These are phyloP conservation scores for Erodium chrysanthum DNA, from an alignment of 441 rosid genomes.

Conservation along the genomic window DNA sequence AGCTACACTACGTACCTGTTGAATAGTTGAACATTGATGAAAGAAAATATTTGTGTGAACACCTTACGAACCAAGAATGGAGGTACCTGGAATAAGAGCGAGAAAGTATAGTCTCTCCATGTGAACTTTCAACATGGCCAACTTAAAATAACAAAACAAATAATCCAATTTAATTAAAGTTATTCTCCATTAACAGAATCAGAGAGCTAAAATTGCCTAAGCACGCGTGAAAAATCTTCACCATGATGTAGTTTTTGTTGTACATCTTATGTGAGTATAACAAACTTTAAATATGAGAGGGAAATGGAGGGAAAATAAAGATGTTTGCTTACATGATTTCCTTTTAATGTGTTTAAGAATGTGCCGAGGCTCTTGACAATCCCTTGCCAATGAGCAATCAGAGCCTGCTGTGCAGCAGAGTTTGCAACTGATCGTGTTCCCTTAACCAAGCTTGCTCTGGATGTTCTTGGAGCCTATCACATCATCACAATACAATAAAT, in stretches of 20 bases:
- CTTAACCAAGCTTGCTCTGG: slow-evolving; percentile 97
- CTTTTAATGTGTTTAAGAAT: slow-evolving; percentile 72
- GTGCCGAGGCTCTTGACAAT: slow-evolving; percentile 90
- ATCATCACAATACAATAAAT: slow-evolving; percentile 15
- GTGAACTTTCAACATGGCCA: no score
- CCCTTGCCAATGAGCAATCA: slow-evolving; percentile 99
- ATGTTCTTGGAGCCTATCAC: slow-evolving; percentile 91
- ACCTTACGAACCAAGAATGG: slow-evolving; percentile 82
- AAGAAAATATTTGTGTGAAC: slow-evolving; percentile 81
- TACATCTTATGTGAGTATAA: background rate
- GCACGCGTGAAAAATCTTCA: background rate
- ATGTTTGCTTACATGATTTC: slow-evolving; percentile 52
- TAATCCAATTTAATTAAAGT: background rate
- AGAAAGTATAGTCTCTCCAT: no score
- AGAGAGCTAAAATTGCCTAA: background rate
- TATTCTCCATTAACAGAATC: background rate
- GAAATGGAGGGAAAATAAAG: background rate
- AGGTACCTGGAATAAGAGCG: slow-evolving; percentile 48
- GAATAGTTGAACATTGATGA: slow-evolving; percentile 79
- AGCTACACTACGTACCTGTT: slow-evolving; percentile 38
- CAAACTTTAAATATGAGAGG: background rate
- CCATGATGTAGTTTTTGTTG: background rate
- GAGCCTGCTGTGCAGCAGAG: slow-evolving; percentile 77
- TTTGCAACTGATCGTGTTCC: slow-evolving; percentile 80
- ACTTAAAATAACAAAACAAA: background rate